Conservation (phyloP, 768 basidiomycete genomes). For the Pulveroboletus frians region DNA sequence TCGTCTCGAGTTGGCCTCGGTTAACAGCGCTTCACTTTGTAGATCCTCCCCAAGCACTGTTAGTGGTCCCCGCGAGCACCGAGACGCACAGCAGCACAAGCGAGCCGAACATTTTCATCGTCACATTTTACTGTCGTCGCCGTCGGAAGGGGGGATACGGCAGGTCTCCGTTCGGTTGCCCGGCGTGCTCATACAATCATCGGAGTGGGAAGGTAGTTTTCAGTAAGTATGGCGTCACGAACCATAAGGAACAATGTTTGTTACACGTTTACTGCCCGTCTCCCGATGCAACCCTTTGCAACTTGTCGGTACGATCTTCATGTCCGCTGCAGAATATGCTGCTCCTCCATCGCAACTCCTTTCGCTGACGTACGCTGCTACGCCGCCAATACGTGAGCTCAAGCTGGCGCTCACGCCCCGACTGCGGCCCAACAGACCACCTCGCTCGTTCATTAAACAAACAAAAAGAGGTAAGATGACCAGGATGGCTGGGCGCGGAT, state of each 20-base stretch:
- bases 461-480: conserved; percentile 48
- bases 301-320: conserved; percentile 28
- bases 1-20: conserved; percentile 2
- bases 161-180: background rate
- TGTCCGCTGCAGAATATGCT: conserved; percentile 51
- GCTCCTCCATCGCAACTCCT: conserved; percentile 33
- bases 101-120: background rate
- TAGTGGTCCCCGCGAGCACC: background rate
- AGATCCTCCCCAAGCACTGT: background rate
- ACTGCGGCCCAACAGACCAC: conserved; percentile 33
- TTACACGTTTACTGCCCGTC: conserved; percentile 20
- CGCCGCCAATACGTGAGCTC: conserved; percentile 50
- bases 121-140: background rate
- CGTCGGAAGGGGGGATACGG: background rate
- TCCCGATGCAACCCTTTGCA: conserved; percentile 1
- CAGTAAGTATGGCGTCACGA: conserved; percentile 31
- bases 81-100: background rate
- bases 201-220: conserved; percentile 32
- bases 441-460: conserved; percentile 53
- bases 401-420: conserved; percentile 45
- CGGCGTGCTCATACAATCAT: conserved; percentile 9
- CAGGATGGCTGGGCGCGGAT: conserved; percentile 47
- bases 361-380: conserved; percentile 49
- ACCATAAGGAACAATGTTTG: conserved; percentile 18
- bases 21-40: no score